Percentiles rank a stretch among this genome's conserved stretches.
Evolutionary conservation across 768 basidiomycete genomes (phyloP).

Genomic region (Mycena rebaudengoi): DNA sequence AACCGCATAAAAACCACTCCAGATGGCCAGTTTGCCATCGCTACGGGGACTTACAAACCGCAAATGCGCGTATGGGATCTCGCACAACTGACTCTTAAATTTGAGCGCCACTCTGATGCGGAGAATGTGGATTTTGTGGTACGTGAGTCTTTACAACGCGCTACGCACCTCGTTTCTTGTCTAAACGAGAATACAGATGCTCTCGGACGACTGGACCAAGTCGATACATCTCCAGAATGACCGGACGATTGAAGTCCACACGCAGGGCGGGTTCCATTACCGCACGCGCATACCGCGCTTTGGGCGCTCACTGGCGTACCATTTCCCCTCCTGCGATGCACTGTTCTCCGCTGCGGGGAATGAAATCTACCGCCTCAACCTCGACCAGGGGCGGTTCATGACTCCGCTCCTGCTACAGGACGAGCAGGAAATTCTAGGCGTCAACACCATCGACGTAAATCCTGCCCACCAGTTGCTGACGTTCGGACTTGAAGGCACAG

Average conservation of each 20-base stretch:
- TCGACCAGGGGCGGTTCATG: constrained; percentile 95
- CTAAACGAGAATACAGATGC: constrained; percentile 59
- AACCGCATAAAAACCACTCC: constrained; percentile 90
- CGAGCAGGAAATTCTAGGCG: constrained; percentile 72
- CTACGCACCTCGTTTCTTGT: constrained; percentile 2
- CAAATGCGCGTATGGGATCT: constrained; percentile 97
- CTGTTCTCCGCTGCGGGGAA: constrained; percentile 85
- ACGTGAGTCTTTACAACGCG: constrained; percentile 57
- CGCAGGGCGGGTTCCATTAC: constrained; percentile 92
- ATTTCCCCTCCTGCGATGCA: constrained; percentile 93
- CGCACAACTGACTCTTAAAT: constrained; percentile 91
- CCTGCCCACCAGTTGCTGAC: constrained; percentile 89
- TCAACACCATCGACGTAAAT: constrained; percentile 93
- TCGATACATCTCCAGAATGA: constrained; percentile 96
- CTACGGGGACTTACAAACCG: constrained; percentile 97
- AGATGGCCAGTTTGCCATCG: constrained; percentile 92
- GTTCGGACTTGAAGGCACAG: constrained; percentile 88
- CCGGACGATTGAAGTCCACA: constrained; percentile 94
- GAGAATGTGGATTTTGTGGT: constrained; percentile 99
- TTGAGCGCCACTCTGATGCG: constrained; percentile 93
- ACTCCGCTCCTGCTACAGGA: constrained; percentile 73
- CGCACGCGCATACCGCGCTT: constrained; percentile 94
- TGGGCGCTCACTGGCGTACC: constrained; percentile 91
- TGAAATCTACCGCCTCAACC: constrained; percentile 92
- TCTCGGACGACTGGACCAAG: constrained; percentile 99